Evolutionary conservation across 2,329 filamentous ascomycete genomes (phyloP).

Genomic region (Pestalotiopsis sp.): DNA sequence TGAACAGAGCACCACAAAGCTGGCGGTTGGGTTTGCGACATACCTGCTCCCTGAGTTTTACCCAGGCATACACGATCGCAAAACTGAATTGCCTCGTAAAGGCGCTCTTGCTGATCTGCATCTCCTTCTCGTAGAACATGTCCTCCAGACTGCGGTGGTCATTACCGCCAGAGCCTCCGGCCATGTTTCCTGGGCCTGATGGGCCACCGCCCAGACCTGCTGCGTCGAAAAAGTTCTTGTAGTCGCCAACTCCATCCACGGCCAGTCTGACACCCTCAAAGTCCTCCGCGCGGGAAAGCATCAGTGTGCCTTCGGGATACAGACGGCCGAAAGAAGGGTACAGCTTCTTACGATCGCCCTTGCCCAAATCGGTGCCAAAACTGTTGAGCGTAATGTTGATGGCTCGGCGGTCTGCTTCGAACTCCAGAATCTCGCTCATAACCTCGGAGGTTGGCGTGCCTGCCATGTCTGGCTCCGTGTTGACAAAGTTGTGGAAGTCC

Average conservation of each 20-base stretch:
- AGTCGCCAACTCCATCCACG: slow-evolving; percentile 90
- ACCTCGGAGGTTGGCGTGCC: slow-evolving; percentile 90
- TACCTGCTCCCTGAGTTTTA: slow-evolving; percentile 96
- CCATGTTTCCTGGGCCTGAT: slow-evolving; percentile 80
- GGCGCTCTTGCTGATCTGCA: slow-evolving; percentile 94
- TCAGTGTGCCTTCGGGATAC: slow-evolving; percentile 91
- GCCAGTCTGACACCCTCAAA: slow-evolving; percentile 91
- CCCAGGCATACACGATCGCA: slow-evolving; percentile 95
- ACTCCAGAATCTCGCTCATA: slow-evolving; percentile 95
- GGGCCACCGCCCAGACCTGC: slow-evolving; percentile 75
- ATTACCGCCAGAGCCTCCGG: slow-evolving; percentile 75
- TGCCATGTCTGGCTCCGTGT: slow-evolving; percentile 81
- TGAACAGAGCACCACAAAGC: background rate
- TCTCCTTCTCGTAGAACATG: slow-evolving; percentile 98
- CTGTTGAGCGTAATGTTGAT: slow-evolving; percentile 99
- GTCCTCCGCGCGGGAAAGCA: slow-evolving; percentile 94
- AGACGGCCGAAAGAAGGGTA: slow-evolving; percentile 91
- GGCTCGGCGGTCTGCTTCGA: slow-evolving; percentile 92
- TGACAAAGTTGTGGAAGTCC: slow-evolving; percentile 95
- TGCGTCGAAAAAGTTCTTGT: slow-evolving; percentile 94
- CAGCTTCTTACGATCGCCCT: slow-evolving; percentile 92
- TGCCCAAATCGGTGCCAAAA: slow-evolving; percentile 93
- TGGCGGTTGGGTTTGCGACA: slow-evolving; percentile 30
- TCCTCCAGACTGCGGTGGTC: slow-evolving; percentile 86
- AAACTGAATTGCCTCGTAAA: slow-evolving; percentile 97